Base-by-base conservation (phyloP, 345 rosid genomes). In the Gossypium thurberi region DNA sequence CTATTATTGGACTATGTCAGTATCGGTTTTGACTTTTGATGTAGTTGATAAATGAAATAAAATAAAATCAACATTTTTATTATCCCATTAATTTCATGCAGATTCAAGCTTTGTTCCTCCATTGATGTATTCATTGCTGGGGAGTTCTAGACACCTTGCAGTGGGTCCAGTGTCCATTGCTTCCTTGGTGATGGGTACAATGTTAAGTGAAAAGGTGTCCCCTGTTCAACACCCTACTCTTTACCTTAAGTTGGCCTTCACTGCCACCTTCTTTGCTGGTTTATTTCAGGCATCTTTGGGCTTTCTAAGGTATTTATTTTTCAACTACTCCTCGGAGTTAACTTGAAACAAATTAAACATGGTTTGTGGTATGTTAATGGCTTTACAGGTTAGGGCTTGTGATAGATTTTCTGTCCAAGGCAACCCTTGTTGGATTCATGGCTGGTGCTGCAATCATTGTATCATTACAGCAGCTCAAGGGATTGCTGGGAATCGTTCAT, bases 41-140 rank as follows among this genome's bases (percentile, higher is more conserved):
- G 40, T 33, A 33, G 40, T 33, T 33, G 7, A 33, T 33, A 4
- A 33, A 33, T 33, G 40, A 33, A 33, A 33, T 33, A 5, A 64
- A 73, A 61, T 50, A 7, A 28, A 14, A 63, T 48, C 15, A 25
- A 42, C 4, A 26, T 53, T 37, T 18, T 58, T 0, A 12, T 14
- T 26, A 71, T 47, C 33, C 15, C 61, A 57, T 51, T 48, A 15
- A 17, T 47, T 10, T 75, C 21, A 28, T 84, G 87, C 85, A 96
- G 99, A 96, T 85, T 96, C 99, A 85, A 96, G 99, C 81, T 96
- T 96, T 84, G 97, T 96, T 37, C 98, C 99, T 10, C 99, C 99
- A 74, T 72, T 96, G 76, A 78, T 96, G 55, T 96, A 96, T 78
- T 81, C 98, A 23, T 76, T 91, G 43, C 87, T 96, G 15, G 99